Conservation (phyloP, 2,329 filamentous ascomycete species). For the Colletotrichum noveboracense region DNA sequence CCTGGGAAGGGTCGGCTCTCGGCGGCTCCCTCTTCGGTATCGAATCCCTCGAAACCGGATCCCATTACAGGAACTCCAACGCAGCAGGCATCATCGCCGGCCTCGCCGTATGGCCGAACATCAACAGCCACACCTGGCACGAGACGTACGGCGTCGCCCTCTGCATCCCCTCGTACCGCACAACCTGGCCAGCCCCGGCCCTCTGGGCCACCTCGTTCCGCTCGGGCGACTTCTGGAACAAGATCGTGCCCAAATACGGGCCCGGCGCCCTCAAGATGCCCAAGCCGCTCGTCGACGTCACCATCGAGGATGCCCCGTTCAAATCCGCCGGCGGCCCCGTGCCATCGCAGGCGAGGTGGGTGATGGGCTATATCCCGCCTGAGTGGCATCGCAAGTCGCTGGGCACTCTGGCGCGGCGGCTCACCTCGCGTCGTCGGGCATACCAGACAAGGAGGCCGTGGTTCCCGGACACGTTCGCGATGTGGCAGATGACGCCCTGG, state of each 20-base stretch:
- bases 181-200: not conserved
- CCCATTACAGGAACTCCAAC: not conserved
- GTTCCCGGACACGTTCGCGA: not conserved
- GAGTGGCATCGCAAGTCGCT: not conserved
- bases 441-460: not conserved
- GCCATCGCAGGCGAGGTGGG: not conserved
- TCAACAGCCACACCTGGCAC: not conserved
- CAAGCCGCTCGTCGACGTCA: not conserved
- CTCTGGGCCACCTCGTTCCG: not conserved
- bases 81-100: not conserved
- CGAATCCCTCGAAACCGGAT: not conserved
- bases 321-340: not conserved
- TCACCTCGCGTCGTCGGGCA: not conserved
- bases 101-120: not conserved
- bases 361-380: not conserved
- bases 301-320: not conserved
- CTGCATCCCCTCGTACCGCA: not conserved
- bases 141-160: not conserved
- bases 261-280: not conserved
- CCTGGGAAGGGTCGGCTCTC: not conserved
- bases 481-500: constrained; percentile 17
- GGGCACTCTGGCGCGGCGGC: not conserved
- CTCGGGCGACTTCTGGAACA: not conserved
- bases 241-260: not conserved
- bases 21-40: not conserved